phyloP scores from a whole-genome alignment of 495 filamentous ascomycete genomes.

The Penicillium dipodomyicola region DNA sequence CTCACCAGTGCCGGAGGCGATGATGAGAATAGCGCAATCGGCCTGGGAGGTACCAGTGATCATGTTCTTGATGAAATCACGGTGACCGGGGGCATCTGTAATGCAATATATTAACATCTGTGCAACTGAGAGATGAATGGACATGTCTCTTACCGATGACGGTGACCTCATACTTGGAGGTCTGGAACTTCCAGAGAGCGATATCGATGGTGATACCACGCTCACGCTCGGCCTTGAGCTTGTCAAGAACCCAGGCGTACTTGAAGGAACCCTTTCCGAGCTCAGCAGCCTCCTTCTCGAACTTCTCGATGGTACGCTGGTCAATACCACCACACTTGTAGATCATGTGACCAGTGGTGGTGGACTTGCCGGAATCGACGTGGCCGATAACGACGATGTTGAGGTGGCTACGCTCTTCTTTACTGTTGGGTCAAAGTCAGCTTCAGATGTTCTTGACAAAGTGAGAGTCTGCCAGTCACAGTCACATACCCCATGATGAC shows the following conservation, averaged over 20 bases:
- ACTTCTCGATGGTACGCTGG: conserved; percentile 99
- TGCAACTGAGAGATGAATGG: background rate
- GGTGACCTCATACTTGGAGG: conserved; percentile 96
- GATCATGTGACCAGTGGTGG: conserved; percentile 97
- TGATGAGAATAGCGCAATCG: conserved; percentile 99
- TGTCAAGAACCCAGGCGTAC: conserved; percentile 99
- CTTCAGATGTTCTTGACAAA: background rate
- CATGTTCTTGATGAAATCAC: conserved; percentile 99
- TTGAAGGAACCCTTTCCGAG: conserved; percentile 99
- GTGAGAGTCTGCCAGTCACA: too few relatives aligned
- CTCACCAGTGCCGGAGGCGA: conserved; percentile 99
- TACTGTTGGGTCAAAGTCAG: conserved; percentile 50
- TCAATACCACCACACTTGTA: conserved; percentile 99
- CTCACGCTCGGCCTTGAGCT: conserved; percentile 99
- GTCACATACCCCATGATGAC: conserved; percentile 53
- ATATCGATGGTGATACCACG: conserved; percentile 99
- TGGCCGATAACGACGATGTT: conserved; percentile 99
- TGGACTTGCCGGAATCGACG: conserved; percentile 99
- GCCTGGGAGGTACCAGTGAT: conserved; percentile 99
- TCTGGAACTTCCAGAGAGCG: conserved; percentile 99
- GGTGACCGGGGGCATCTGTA: conserved; percentile 94
- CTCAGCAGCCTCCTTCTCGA: conserved; percentile 99
- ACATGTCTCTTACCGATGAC: conserved; percentile 76
- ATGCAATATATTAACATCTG: conserved; percentile 18
- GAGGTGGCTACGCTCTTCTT: conserved; percentile 81